Conservation (phyloP, 2,329 filamentous ascomycete species). For the Aspergillus luchuensis region DNA sequence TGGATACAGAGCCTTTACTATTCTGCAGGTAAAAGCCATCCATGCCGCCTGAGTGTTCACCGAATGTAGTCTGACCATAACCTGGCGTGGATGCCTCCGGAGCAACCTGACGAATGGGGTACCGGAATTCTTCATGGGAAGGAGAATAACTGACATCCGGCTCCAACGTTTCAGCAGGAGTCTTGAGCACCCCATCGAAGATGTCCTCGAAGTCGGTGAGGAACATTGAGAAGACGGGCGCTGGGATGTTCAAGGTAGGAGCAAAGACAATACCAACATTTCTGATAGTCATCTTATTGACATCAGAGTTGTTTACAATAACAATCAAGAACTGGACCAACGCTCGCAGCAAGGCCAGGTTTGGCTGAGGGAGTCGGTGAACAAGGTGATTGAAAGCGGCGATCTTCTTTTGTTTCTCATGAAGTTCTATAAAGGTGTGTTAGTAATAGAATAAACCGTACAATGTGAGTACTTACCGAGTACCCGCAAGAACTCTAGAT, state of each 20-base stretch:
- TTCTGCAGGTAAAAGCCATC: conserved; percentile 35
- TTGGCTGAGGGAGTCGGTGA: conserved; percentile 75
- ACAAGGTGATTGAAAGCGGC: conserved; percentile 74
- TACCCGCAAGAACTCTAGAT: conserved; percentile 82
- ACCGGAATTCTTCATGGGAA: conserved; percentile 61
- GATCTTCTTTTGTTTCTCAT: conserved; percentile 75
- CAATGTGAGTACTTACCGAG: conserved; percentile 54
- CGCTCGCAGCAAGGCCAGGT: conserved; percentile 78
- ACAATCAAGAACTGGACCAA: conserved; percentile 85
- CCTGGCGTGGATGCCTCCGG: conserved; percentile 66
- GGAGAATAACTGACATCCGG: conserved; percentile 44
- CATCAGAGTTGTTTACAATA: conserved; percentile 84
- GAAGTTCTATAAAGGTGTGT: conserved; percentile 59
- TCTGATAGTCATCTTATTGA: conserved; percentile 97
- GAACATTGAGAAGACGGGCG: conserved; percentile 90
- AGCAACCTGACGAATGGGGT: conserved; percentile 67
- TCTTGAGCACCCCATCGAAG: conserved; percentile 69
- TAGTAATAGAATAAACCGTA: conserved; percentile 3
- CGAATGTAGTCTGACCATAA: conserved; percentile 61
- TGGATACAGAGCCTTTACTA: conserved; percentile 55
- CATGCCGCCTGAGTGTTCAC: conserved; percentile 30
- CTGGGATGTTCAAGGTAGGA: conserved; percentile 93
- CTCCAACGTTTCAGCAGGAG: conserved; percentile 39
- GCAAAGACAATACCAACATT: conserved; percentile 99
- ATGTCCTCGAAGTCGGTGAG: conserved; percentile 86